These are phyloP conservation scores for Sporothrix pallida DNA, from an alignment of 2,329 filamentous ascomycete species.

Conservation along the genomic window DNA sequence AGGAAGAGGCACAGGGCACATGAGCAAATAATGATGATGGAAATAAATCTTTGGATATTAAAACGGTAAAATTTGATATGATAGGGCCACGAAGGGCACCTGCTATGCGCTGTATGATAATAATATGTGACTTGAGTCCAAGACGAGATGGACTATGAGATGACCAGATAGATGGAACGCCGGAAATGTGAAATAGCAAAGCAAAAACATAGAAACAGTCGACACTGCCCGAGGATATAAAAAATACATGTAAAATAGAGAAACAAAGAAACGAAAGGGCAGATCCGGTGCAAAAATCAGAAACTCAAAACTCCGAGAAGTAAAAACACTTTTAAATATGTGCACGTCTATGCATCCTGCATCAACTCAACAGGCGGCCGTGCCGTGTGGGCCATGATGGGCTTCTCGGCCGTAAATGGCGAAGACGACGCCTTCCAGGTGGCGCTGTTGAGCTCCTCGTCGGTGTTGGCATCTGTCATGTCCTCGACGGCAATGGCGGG, in stretches of 20 bases:
- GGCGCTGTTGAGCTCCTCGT: slow-evolving; percentile 49
- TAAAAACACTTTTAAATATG: not conserved
- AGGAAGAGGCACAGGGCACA: not conserved
- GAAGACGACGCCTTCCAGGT: slow-evolving; percentile 24
- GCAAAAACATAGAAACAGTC: not conserved
- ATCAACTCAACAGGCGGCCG: slow-evolving; percentile 71
- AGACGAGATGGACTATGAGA: slow-evolving; percentile 6
- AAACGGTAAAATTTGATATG: not conserved
- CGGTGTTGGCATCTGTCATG: slow-evolving; percentile 64
- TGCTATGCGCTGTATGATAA: slow-evolving; percentile 7
- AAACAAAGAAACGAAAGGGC: slow-evolving; percentile 9
- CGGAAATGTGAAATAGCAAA: not conserved
- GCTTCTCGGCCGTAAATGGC: slow-evolving; percentile 40
- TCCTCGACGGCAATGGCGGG: slow-evolving; percentile 72
- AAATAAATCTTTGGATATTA: not conserved
- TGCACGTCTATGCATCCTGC: slow-evolving; percentile 47
- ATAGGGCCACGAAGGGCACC: not conserved
- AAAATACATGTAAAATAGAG: slow-evolving; percentile 1
- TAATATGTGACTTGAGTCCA: not conserved
- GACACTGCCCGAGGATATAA: slow-evolving; percentile 15
- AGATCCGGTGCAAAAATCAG: not conserved
- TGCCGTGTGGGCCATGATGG: slow-evolving; percentile 64
- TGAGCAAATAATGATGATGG: too few species aligned
- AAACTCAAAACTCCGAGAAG: not conserved
- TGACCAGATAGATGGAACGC: not conserved